phyloP scores from a whole-genome alignment of 352 stramenopile species.

The Phytophthora litchii region DNA sequence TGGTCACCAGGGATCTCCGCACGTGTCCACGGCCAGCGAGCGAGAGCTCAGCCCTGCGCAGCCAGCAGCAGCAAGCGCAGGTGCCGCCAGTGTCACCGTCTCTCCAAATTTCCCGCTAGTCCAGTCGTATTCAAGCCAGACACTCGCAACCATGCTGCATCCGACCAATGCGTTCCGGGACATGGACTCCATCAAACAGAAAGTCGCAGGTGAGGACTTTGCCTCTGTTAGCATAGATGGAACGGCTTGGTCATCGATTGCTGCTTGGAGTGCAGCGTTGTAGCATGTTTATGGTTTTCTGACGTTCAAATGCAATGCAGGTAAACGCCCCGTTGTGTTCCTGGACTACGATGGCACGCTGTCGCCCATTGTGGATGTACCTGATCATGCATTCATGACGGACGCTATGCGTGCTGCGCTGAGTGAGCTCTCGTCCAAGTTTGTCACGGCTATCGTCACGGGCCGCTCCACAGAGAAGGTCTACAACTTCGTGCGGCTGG shows the following conservation, averaged over 20 bases:
- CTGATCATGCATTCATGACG: slow-evolving; percentile 70
- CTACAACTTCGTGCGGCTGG: slow-evolving; percentile 77
- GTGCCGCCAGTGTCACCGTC: slow-evolving; percentile 5
- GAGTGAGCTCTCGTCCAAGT: slow-evolving; percentile 65
- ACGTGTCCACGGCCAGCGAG: slow-evolving; percentile 28
- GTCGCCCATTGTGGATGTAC: slow-evolving; percentile 81
- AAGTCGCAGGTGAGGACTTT: slow-evolving; percentile 51
- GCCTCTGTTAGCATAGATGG: not conserved
- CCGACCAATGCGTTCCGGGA: slow-evolving; percentile 64
- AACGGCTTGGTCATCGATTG: slow-evolving; percentile 3
- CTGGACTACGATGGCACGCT: slow-evolving; percentile 82
- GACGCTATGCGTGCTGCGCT: slow-evolving; percentile 66
- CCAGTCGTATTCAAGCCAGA: slow-evolving; percentile 7
- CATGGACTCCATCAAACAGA: slow-evolving; percentile 59
- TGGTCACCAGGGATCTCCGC: slow-evolving; percentile 19
- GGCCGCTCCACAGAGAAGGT: slow-evolving; percentile 79
- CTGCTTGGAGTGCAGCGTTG: slow-evolving; percentile 11
- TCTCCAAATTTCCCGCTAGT: slow-evolving; percentile 1
- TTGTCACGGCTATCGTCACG: slow-evolving; percentile 76
- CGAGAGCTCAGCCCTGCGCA: slow-evolving; percentile 37
- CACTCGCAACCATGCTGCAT: slow-evolving; percentile 40
- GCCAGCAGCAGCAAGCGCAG: slow-evolving; percentile 21
- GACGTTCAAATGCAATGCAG: slow-evolving; percentile 33
- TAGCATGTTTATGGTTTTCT: slow-evolving; percentile 29
- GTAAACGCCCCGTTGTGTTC: slow-evolving; percentile 73